Evolutionary conservation across 176 grass and related monocot genomes (phyloP).

Genomic region (Puccinellia tenuiflora): DNA sequence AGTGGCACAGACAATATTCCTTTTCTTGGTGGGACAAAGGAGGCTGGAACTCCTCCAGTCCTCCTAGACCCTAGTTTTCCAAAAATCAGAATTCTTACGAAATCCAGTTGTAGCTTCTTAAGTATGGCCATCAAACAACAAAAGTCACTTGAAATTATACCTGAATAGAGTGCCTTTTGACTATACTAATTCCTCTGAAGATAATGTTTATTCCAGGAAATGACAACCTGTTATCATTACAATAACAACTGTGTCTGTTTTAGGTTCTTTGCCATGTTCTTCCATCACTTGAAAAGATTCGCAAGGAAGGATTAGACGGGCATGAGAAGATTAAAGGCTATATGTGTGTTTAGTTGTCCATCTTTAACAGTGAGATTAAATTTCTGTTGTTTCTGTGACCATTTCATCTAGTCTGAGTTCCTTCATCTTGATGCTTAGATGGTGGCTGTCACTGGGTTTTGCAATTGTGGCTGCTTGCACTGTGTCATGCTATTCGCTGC

Average conservation of each 20-base stretch:
- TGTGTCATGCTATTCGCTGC: conserved; percentile 81
- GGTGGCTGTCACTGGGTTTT: conserved; percentile 90
- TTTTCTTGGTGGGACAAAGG: too few species aligned
- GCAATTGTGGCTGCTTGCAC: conserved; percentile 70
- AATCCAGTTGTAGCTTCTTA: not conserved
- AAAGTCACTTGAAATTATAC: not conserved
- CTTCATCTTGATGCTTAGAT: conserved; percentile 58
- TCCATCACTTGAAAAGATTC: conserved; percentile 92
- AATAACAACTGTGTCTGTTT: conserved; percentile 14
- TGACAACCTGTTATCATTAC: not conserved
- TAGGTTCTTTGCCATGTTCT: conserved; percentile 81
- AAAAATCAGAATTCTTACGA: not conserved
- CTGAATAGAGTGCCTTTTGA: not conserved
- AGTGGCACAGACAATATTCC: not conserved
- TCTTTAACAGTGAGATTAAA: conserved; percentile 62
- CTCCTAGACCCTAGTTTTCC: not conserved
- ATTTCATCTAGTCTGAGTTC: conserved; percentile 28
- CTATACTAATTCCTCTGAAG: not conserved
- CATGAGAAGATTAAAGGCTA: conserved; percentile 99
- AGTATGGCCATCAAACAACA: not conserved
- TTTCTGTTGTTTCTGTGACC: conserved; percentile 14
- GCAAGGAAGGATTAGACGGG: conserved; percentile 92
- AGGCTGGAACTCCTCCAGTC: too few species aligned
- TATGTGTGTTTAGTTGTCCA: conserved; percentile 87
- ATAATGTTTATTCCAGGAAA: conserved; percentile 7